Evolutionary conservation across 1,284 basidiomycete genomes (phyloP).

Genomic region (Acaromyces ingoldii): DNA sequence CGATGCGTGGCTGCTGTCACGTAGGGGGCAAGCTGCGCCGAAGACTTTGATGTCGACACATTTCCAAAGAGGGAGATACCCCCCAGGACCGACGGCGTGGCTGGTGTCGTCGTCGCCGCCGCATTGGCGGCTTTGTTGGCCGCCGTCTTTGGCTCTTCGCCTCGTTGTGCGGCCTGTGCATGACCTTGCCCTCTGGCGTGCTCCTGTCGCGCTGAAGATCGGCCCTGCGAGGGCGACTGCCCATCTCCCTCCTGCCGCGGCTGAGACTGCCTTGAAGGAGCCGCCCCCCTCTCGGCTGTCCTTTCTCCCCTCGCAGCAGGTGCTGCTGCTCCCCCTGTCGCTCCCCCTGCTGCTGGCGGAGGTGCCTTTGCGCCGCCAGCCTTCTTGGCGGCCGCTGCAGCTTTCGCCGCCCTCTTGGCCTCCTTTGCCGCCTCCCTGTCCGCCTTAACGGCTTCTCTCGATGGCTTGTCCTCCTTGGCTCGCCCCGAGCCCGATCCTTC

Average conservation of each 20-base stretch:
- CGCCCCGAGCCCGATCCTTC: neutral
- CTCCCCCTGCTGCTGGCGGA: neutral
- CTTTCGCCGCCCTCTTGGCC: constrained; percentile 10
- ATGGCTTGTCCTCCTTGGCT: neutral
- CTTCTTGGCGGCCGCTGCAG: neutral
- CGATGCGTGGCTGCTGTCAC: constrained; percentile 1
- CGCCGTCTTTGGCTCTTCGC: neutral
- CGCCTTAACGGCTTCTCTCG: neutral
- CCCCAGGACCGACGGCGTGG: neutral
- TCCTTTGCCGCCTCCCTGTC: constrained; percentile 12
- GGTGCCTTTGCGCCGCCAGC: neutral
- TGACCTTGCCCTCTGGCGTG: neutral
- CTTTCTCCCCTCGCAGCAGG: neutral
- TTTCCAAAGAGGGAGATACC: constrained; percentile 42
- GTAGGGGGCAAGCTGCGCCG: neutral
- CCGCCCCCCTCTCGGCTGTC: neutral
- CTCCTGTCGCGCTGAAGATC: neutral
- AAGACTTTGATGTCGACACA: constrained; percentile 17
- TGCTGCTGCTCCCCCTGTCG: neutral
- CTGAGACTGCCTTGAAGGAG: neutral
- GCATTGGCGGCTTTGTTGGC: neutral
- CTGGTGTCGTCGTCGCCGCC: neutral
- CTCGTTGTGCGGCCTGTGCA: neutral
- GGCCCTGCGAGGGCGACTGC: neutral
- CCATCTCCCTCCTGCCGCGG: neutral